These are phyloP conservation scores for Aspergillus carbonarius DNA, from an alignment of 2,329 filamentous ascomycete species.

Conservation along the genomic window DNA sequence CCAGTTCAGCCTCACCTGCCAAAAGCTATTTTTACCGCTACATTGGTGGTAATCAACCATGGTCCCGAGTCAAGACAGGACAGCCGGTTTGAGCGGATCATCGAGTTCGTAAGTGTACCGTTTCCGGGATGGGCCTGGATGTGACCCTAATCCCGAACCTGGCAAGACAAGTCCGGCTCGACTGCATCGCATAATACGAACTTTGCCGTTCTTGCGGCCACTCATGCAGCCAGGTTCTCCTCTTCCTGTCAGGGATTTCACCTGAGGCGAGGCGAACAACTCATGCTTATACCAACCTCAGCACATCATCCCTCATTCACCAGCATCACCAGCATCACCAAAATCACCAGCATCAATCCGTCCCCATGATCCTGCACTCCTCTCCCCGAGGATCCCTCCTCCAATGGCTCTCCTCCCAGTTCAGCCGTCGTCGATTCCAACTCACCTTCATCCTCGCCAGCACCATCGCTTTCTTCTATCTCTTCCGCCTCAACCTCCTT, in stretches of 20 bases:
- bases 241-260: not conserved
- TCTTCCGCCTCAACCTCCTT: conserved; percentile 3
- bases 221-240: too few species aligned
- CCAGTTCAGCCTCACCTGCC: not conserved
- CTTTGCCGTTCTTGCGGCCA: too few species aligned
- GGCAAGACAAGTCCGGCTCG: not conserved
- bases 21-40: too few species aligned
- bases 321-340: not conserved
- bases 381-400: not conserved
- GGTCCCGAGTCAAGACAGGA: not conserved
- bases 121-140: not conserved
- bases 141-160: not conserved
- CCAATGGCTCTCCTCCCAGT: not conserved
- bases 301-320: not conserved
- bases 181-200: not conserved
- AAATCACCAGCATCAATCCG: not conserved
- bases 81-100: not conserved
- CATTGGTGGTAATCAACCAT: too few species aligned
- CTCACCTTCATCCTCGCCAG: conserved; percentile 1
- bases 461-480: conserved; percentile 2
- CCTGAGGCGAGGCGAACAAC: not conserved
- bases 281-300: not conserved
- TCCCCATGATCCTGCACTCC: not conserved
- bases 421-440: not conserved
- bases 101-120: not conserved